Evolutionary conservation across 148 eudicot species (phyloP).

Genomic region (Nepenthes mirabilis): DNA sequence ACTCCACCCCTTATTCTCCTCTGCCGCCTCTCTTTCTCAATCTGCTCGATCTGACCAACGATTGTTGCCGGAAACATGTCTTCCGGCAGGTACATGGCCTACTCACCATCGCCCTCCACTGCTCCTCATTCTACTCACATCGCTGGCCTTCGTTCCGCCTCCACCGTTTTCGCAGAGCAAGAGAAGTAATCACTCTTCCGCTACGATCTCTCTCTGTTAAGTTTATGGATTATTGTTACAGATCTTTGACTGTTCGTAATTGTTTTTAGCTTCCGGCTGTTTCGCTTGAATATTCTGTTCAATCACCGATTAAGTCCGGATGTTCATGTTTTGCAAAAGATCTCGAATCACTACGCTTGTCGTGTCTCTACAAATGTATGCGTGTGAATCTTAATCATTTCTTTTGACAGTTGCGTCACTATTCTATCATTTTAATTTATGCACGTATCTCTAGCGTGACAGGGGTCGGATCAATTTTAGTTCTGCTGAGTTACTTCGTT

Average conservation of each 20-base stretch:
- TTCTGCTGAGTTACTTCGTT: too few relatives aligned
- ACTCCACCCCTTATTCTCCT: not conserved
- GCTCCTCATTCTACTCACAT: slow-evolving; percentile 93
- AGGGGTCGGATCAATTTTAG: too few relatives aligned
- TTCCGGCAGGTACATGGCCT: slow-evolving; percentile 90
- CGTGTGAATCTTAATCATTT: too few relatives aligned
- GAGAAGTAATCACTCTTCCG: slow-evolving; percentile 40
- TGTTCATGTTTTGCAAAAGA: too few relatives aligned
- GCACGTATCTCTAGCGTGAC: too few relatives aligned
- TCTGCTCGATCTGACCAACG: not conserved
- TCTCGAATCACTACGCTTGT: too few relatives aligned
- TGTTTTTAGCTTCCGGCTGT: not conserved
- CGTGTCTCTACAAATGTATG: too few relatives aligned
- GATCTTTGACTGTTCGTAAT: not conserved
- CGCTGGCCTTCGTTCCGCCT: slow-evolving; percentile 52
- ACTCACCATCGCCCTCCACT: slow-evolving; percentile 86
- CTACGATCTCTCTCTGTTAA: not conserved
- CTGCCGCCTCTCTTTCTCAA: not conserved
- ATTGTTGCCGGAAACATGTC: slow-evolving; percentile 48
- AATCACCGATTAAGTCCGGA: too few relatives aligned
- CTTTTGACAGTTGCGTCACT: too few relatives aligned
- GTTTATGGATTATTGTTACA: not conserved
- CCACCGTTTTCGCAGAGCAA: slow-evolving; percentile 49
- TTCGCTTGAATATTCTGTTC: not conserved
- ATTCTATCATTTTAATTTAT: too few relatives aligned